Conservation (phyloP, 345 rosid genomes). For the Barbarea vulgaris region DNA sequence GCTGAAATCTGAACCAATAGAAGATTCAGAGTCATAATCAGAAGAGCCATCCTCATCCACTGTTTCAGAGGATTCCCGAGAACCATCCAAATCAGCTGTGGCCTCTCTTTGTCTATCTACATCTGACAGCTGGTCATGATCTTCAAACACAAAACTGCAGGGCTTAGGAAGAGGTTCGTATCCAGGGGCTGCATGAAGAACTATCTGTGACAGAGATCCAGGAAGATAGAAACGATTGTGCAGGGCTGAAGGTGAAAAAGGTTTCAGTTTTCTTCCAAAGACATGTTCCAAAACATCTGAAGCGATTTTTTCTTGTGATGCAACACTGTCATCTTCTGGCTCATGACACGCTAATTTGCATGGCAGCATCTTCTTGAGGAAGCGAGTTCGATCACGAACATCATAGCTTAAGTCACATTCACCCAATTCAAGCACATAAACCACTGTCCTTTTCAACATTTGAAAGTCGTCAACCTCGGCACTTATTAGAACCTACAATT, state of each 20-base stretch:
- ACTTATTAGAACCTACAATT: constrained; percentile 57
- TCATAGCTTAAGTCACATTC: constrained; percentile 83
- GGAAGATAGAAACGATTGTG: constrained; percentile 83
- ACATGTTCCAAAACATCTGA: constrained; percentile 57
- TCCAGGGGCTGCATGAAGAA: constrained; percentile 99
- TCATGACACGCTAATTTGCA: constrained; percentile 46
- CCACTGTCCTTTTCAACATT: constrained; percentile 52
- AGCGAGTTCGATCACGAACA: constrained; percentile 90
- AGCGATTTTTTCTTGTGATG: constrained; percentile 45
- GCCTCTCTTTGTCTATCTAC: constrained; percentile 38
- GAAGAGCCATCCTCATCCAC: constrained; percentile 70
- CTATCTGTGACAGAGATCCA: constrained; percentile 94
- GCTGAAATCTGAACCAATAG: constrained; percentile 49
- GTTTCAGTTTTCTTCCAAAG: constrained; percentile 57
- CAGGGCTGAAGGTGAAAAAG: constrained; percentile 44
- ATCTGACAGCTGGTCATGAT: constrained; percentile 47
- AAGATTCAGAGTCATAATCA: constrained; percentile 66
- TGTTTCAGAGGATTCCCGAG: constrained; percentile 57
- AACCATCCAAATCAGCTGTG: constrained; percentile 36
- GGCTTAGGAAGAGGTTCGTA: constrained; percentile 99
- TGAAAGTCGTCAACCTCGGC: constrained; percentile 57
- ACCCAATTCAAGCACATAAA: constrained; percentile 86
- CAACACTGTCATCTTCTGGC: constrained; percentile 46
- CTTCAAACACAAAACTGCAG: constrained; percentile 59
- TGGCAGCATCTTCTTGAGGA: constrained; percentile 60